A percentile compares a stretch with the other conserved stretches of the same genome.
Conservation (phyloP, 148 eudicot species). For the Arctostaphylos glauca region DNA sequence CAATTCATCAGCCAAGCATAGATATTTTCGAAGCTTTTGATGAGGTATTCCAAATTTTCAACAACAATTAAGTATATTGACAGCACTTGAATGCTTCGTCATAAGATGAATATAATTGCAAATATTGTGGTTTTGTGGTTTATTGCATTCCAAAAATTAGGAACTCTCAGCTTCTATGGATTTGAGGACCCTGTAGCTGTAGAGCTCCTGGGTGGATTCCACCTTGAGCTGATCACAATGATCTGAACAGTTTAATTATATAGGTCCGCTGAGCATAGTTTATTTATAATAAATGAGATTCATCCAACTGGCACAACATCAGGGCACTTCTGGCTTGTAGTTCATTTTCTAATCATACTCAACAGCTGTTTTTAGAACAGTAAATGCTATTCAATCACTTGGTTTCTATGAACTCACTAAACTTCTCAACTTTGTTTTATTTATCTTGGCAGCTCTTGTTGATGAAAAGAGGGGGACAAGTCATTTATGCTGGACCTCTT, state of each 20-base stretch:
- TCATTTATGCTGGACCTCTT: conserved; percentile 46
- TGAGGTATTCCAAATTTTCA: conserved; percentile 30
- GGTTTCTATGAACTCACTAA: neutral
- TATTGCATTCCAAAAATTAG: too few relatives aligned
- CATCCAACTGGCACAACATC: neutral
- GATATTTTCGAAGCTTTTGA: conserved; percentile 65
- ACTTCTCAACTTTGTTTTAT: neutral
- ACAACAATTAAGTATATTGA: neutral
- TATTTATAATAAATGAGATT: neutral
- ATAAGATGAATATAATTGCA: too few relatives aligned
- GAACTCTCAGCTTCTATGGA: too few relatives aligned
- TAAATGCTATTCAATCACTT: neutral
- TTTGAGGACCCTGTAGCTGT: neutral
- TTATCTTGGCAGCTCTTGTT: conserved; percentile 34
- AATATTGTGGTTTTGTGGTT: too few relatives aligned
- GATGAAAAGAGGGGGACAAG: conserved; percentile 58
- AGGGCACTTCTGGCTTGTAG: neutral
- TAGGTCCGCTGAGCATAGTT: neutral
- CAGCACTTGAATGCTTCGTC: neutral
- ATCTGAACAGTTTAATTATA: neutral
- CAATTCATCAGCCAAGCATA: conserved; percentile 62
- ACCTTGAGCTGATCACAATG: neutral
- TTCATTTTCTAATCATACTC: neutral
- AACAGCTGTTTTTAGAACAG: neutral
- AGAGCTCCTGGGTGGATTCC: neutral